Base-by-base conservation (phyloP, 805 yeast genomes). In the Cyberlindnera galapagoensis region DNA sequence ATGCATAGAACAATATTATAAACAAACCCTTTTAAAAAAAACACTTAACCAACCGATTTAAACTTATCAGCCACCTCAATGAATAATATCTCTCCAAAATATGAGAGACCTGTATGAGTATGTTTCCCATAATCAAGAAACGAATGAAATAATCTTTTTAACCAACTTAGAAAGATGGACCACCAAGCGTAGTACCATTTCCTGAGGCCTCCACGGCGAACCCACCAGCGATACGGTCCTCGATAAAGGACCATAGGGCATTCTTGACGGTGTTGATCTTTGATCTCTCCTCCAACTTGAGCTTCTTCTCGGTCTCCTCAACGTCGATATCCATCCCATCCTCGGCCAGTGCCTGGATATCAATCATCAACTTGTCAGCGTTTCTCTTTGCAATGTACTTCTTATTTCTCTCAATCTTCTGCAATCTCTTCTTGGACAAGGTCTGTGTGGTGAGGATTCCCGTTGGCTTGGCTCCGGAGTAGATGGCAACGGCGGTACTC, bases 101-200 rank as follows among this genome's bases (percentile, higher is more conserved):
- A n/a, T n/a, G n/a, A n/a, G n/a, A n/a, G n/a, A n/a, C n/a, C n/a
- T n/a, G n/a, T n/a, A n/a, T n/a, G n/a, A n/a, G n/a, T n/a, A n/a
- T n/a, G n/a, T n/a, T n/a, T n/a, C n/a, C n/a, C n/a, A n/a, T n/a
- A n/a, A n/a, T n/a, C n/a, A n/a, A n/a, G n/a, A n/a, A n/a, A n/a
- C n/a, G n/a, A n/a, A n/a, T n/a, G n/a, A n/a, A n/a, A n/a, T n/a
- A n/a, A n/a, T n/a, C n/a, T n/a, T n/a, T n/a, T n/a, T n/a, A n/a
- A n/a, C n/a, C 26, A 39, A 40, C 60, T 37, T 59, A 69, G 62
- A 65, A 76, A 55, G 41, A 68, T 57, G 86, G 87, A 19, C 80
- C 76, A 25, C 95, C 96, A 43, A 87, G 59, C 9, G 94, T 80
- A 21, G 96, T 87, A 36, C 95, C 95, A 51, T 76, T 74, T 23